These are phyloP conservation scores for Talaromyces rugulosus DNA, from an alignment of 2,329 filamentous ascomycete species.

Conservation along the genomic window DNA sequence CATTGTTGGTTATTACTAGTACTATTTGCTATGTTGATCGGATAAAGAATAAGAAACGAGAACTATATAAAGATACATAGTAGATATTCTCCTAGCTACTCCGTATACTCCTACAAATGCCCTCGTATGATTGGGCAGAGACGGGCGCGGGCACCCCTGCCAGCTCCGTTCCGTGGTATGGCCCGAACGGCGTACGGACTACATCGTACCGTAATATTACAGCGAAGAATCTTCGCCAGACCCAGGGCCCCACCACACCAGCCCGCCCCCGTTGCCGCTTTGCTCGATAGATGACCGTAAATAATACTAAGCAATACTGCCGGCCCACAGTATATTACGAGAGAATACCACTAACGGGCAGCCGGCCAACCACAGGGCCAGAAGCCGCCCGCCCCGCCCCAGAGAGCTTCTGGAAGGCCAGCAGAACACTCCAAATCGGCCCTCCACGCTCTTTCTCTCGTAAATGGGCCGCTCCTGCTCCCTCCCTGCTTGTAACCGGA, in stretches of 20 bases:
- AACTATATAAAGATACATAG: too few species aligned
- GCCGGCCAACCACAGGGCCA: background rate
- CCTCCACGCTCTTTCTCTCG: background rate
- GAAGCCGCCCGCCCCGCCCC: slow-evolving; percentile 13
- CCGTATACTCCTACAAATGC: too few species aligned
- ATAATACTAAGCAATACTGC: background rate
- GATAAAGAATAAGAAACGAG: too few species aligned
- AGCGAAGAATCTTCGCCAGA: background rate
- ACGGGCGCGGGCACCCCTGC: background rate
- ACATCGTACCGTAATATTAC: background rate
- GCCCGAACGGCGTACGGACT: background rate
- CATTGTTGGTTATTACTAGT: background rate
- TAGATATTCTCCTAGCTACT: too few species aligned
- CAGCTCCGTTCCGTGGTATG: background rate
- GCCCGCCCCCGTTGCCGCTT: background rate
- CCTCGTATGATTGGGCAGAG: background rate
- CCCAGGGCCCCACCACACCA: background rate
- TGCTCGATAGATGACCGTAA: background rate
- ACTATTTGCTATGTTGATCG: too few species aligned
- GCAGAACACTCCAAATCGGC: slow-evolving; percentile 12
- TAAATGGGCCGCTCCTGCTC: background rate
- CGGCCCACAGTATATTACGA: background rate
- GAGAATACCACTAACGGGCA: background rate
- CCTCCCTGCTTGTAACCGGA: background rate
- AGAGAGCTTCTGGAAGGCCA: slow-evolving; percentile 19